Evolutionary conservation across 2,329 filamentous ascomycete species (phyloP), one percentile per base, ranked within the genome.

Genomic region (Calonectria honghensis): DNA sequence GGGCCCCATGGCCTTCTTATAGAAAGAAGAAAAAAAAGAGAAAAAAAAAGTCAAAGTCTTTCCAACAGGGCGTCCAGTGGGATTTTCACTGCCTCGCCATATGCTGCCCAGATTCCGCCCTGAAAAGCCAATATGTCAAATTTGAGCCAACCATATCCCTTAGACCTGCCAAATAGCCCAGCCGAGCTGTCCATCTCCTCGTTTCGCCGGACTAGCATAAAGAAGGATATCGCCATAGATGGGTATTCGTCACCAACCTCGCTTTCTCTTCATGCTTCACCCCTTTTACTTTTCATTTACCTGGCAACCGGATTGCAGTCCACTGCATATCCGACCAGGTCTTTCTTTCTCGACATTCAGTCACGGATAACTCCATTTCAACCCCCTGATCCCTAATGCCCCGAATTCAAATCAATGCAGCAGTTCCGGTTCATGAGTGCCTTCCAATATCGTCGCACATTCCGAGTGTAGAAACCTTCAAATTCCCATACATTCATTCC

Each of bases 51-150:
- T 59, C 48, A 73, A 77, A 35, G 54, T 70, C 64, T 78, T 80
- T 81, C 79, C 79, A 79, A 81, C 41, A 61, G 71, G 64, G 72
- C 65, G 65, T 48, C 64, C 24, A 73, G 71, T 59, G 45, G 68
- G 64, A 70, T 70, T 74, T 27, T 63, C 32, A 75, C 48, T 59
- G 64, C 57, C 32, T 73, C 68, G 50, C 74, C 64, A 75, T 71
- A 76, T 73, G 41, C 67, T 32, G 72, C 77, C 61, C 74, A 77
- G 67, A 65, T 75, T 73, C 59, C 73, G 72, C 69, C 57, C 68
- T 73, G 73, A 69, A 79, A 79, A 76, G 66, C 67, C 72, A 79
- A 73, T 75, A 77, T 71, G 75, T 41, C 68, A 71, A 73, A 74
- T 24, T 70, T 24, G 59, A 75, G 66, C 75, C 72, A 72, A 73